Conservation (phyloP, 768 basidiomycete species). For the Amanita rubescens region DNA sequence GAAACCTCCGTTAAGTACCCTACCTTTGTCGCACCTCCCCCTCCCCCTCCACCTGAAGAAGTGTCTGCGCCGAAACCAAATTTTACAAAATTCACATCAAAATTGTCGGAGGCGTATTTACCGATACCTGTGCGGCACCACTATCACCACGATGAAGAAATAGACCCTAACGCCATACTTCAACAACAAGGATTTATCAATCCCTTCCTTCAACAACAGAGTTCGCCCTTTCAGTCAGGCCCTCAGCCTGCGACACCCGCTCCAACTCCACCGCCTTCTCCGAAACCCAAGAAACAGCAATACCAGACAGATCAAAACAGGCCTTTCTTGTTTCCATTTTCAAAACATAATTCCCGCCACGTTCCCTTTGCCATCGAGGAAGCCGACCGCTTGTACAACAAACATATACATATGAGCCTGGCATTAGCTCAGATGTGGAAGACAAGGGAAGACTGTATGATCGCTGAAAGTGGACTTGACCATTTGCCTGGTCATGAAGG, state of each 20-base stretch:
- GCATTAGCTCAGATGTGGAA: conserved; percentile 93
- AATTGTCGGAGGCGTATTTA: conserved; percentile 83
- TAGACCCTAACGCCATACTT: conserved; percentile 17
- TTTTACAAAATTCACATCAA: conserved; percentile 39
- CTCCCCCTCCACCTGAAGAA: conserved; percentile 26
- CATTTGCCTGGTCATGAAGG: conserved; percentile 64
- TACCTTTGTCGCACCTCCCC: conserved; percentile 69
- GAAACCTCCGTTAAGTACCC: conserved; percentile 96
- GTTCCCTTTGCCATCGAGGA: conserved; percentile 96
- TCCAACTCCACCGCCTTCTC: conserved; percentile 68
- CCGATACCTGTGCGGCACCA: conserved; percentile 93
- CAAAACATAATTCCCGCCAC: conserved; percentile 48
- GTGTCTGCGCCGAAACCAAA: conserved; percentile 27
- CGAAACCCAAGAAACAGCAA: conserved; percentile 96
- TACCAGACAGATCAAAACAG: conserved; percentile 94
- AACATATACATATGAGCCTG: conserved; percentile 86
- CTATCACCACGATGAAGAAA: conserved; percentile 76
- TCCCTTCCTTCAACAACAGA: conserved; percentile 24
- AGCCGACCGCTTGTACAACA: conserved; percentile 83
- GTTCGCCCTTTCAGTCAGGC: conserved; percentile 17
- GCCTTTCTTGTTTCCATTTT: conserved; percentile 95
- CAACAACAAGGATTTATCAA: conserved; percentile 21
- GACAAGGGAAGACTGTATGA: conserved; percentile 92
- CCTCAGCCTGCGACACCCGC: conserved; percentile 81
- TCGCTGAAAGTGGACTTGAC: conserved; percentile 86